Conservation (phyloP, 225 moss, liverwort and hornwort genomes). For the Pseudisothecium myosuroides region DNA sequence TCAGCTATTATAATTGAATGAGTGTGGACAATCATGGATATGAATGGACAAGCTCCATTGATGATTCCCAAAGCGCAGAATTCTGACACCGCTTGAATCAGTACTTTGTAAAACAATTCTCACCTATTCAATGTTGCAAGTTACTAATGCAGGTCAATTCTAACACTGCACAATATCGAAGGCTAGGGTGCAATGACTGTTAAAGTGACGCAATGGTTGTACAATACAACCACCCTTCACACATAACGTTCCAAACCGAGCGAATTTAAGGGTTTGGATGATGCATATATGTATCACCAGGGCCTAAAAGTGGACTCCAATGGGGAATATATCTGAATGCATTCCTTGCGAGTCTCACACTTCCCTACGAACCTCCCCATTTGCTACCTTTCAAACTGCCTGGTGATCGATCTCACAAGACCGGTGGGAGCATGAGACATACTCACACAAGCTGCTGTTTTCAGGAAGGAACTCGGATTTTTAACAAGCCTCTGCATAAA, state of each 20-base stretch:
- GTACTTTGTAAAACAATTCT: not conserved
- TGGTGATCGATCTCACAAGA: not conserved
- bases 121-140: not conserved
- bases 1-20: not conserved
- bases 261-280: not conserved
- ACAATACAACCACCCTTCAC: not conserved
- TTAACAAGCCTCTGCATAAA: not conserved
- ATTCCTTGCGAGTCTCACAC: not conserved
- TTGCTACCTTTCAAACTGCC: not conserved
- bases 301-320: not conserved
- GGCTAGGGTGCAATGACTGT: too few relatives aligned
- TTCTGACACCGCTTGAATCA: not conserved
- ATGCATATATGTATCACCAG: not conserved
- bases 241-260: not conserved
- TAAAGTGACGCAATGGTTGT: too few relatives aligned
- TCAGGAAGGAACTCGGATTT: too few relatives aligned
- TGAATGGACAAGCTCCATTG: not conserved
- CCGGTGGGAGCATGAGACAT: too few relatives aligned
- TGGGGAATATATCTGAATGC: not conserved
- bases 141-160: too few relatives aligned
- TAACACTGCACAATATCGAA: too few relatives aligned
- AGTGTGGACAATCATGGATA: too few relatives aligned
- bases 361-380: not conserved
- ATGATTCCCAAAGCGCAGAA: not conserved
- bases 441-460: not conserved